Percentiles rank a stretch among this genome's conserved stretches.
Conservation (phyloP, 805 yeast species). For the Schwanniomyces polymorphus region DNA sequence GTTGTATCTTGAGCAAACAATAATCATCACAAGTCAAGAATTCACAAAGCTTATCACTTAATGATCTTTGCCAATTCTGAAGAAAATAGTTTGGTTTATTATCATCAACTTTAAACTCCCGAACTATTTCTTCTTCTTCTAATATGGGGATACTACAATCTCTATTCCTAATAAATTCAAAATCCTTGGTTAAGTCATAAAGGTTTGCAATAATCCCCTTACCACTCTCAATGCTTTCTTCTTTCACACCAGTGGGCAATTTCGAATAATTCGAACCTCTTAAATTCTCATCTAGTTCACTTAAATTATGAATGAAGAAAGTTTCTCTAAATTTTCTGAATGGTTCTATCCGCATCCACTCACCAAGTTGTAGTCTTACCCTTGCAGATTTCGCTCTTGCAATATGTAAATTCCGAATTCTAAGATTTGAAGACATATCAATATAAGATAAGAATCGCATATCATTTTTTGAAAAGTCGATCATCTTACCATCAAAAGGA, state of each 20-base stretch:
- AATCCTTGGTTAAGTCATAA: slow-evolving; percentile 18
- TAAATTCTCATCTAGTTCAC: slow-evolving; percentile 15
- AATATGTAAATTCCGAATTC: slow-evolving; percentile 13
- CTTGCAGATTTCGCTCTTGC: slow-evolving; percentile 17
- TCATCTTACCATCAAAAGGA: slow-evolving; percentile 24
- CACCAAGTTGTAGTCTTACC: slow-evolving; percentile 27
- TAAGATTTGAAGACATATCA: slow-evolving; percentile 5
- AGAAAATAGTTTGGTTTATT: slow-evolving; percentile 14
- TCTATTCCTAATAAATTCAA: slow-evolving; percentile 11
- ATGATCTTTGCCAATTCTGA: slow-evolving; percentile 31
- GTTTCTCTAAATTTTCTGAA: slow-evolving; percentile 26
- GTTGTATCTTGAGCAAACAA: slow-evolving; percentile 35
- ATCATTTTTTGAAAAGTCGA: slow-evolving; percentile 38
- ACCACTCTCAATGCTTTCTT: slow-evolving; percentile 17
- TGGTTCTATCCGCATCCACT: slow-evolving; percentile 41
- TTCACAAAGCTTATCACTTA: slow-evolving; percentile 22
- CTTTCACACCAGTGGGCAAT: slow-evolving; percentile 12
- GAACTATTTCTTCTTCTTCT: slow-evolving; percentile 9
- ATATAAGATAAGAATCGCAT: slow-evolving; percentile 24
- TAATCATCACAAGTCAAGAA: slow-evolving; percentile 21
- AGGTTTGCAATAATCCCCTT: slow-evolving; percentile 17
- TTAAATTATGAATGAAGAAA: slow-evolving; percentile 16
- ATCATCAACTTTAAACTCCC: slow-evolving; percentile 5
- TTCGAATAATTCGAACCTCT: slow-evolving; percentile 11
- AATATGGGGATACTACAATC: slow-evolving; percentile 6